Conservation (phyloP, 306 rosid genomes). For the Cucumis melo region DNA sequence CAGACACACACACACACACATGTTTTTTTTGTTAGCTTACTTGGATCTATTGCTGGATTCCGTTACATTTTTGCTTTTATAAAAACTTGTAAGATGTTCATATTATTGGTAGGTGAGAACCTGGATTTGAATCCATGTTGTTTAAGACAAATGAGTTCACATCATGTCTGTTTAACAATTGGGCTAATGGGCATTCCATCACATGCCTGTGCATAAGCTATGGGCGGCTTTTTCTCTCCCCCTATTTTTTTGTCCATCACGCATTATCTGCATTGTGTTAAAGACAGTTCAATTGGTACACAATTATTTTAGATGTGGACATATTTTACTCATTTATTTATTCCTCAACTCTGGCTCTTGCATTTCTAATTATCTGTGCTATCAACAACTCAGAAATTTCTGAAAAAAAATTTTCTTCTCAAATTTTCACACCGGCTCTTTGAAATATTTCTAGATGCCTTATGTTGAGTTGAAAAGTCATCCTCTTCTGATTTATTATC, state of each 20-base stretch:
- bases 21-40: neutral
- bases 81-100: neutral
- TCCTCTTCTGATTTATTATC: conserved; percentile 5
- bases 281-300: neutral
- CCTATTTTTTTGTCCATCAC: neutral
- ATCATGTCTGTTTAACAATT: neutral
- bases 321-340: neutral
- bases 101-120: neutral
- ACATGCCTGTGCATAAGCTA: neutral
- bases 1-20: too few relatives aligned
- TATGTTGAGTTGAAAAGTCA: neutral
- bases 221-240: neutral
- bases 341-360: neutral
- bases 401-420: neutral
- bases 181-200: neutral
- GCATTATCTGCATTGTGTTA: neutral
- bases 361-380: neutral
- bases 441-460: neutral
- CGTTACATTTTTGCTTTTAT: neutral
- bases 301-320: neutral
- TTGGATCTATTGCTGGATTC: neutral
- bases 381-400: neutral
- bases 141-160: neutral
- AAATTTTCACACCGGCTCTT: neutral
- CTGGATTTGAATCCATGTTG: neutral